Evolutionary conservation across 1,284 basidiomycete species (phyloP).

Genomic region (Cutaneotrichosporon sp.): DNA sequence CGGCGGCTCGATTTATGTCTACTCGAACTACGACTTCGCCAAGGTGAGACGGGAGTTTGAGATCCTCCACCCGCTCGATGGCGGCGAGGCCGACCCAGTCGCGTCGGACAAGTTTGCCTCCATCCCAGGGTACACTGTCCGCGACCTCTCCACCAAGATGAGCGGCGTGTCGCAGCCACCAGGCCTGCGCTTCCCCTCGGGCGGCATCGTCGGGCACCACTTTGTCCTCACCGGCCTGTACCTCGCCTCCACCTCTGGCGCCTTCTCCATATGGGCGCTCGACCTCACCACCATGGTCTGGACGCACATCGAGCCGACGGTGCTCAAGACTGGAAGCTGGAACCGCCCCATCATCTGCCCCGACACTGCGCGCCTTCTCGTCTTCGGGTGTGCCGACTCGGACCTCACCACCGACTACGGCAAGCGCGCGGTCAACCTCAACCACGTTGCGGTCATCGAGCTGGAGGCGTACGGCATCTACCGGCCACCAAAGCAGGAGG

Average conservation of each 20-base stretch:
- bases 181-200: slow-evolving; percentile 89
- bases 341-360: slow-evolving; percentile 82
- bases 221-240: slow-evolving; percentile 88
- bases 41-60: slow-evolving; percentile 92
- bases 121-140: slow-evolving; percentile 64
- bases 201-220: slow-evolving; percentile 81
- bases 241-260: slow-evolving; percentile 72
- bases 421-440: slow-evolving; percentile 82
- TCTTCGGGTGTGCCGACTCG: slow-evolving; percentile 83
- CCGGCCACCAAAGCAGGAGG: slow-evolving; percentile 71
- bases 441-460: slow-evolving; percentile 85
- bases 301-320: slow-evolving; percentile 79
- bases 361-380: slow-evolving; percentile 73
- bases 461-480: slow-evolving; percentile 93
- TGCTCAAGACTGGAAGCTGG: slow-evolving; percentile 78
- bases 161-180: slow-evolving; percentile 71
- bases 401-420: slow-evolving; percentile 91
- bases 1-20: slow-evolving; percentile 52
- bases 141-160: slow-evolving; percentile 57
- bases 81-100: slow-evolving; percentile 57
- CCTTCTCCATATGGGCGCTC: slow-evolving; percentile 85
- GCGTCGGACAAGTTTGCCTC: slow-evolving; percentile 61
- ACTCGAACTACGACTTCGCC: slow-evolving; percentile 68
- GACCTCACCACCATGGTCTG: slow-evolving; percentile 77
- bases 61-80: slow-evolving; percentile 72